These are phyloP conservation scores for Parastagonospora nodorum DNA, from an alignment of 2,329 filamentous ascomycete species.

Conservation along the genomic window DNA sequence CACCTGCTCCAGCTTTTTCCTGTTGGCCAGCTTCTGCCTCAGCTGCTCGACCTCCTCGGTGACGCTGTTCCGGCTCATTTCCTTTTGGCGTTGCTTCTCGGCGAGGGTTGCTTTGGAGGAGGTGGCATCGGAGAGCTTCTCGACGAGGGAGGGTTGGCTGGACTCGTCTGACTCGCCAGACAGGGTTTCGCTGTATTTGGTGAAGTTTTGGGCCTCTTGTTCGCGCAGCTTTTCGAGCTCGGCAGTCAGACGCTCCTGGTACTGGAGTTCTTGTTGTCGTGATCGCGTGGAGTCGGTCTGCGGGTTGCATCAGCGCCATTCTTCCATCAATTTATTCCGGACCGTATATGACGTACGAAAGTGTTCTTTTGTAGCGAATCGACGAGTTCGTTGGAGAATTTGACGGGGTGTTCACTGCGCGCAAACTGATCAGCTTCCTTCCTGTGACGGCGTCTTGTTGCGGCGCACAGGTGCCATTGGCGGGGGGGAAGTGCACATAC, in stretches of 20 bases:
- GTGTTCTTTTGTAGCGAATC: slow-evolving; percentile 81
- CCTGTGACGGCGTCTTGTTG: not conserved
- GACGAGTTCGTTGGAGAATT: slow-evolving; percentile 80
- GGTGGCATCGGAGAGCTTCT: slow-evolving; percentile 45
- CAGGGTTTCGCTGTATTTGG: slow-evolving; percentile 69
- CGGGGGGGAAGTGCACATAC: slow-evolving; percentile 48
- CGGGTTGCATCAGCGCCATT: slow-evolving; percentile 10
- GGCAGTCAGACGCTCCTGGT: slow-evolving; percentile 82
- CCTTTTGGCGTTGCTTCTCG: slow-evolving; percentile 50
- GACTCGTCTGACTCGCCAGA: slow-evolving; percentile 51
- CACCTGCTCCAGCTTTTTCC: slow-evolving; percentile 65
- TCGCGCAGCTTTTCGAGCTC: slow-evolving; percentile 82
- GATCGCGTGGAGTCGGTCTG: slow-evolving; percentile 89
- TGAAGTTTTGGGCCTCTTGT: slow-evolving; percentile 71
- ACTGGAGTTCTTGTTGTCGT: slow-evolving; percentile 81
- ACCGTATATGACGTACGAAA: slow-evolving; percentile 65
- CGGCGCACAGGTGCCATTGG: slow-evolving; percentile 28
- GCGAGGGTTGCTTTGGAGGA: slow-evolving; percentile 42
- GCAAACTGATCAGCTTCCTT: slow-evolving; percentile 41
- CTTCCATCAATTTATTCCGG: not conserved
- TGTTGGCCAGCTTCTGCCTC: slow-evolving; percentile 53
- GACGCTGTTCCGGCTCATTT: slow-evolving; percentile 59
- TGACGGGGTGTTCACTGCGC: slow-evolving; percentile 64
- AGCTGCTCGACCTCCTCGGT: slow-evolving; percentile 63
- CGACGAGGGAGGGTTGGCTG: slow-evolving; percentile 39